Conservation (phyloP, 257 asterid species). For the Lycium barbarum region DNA sequence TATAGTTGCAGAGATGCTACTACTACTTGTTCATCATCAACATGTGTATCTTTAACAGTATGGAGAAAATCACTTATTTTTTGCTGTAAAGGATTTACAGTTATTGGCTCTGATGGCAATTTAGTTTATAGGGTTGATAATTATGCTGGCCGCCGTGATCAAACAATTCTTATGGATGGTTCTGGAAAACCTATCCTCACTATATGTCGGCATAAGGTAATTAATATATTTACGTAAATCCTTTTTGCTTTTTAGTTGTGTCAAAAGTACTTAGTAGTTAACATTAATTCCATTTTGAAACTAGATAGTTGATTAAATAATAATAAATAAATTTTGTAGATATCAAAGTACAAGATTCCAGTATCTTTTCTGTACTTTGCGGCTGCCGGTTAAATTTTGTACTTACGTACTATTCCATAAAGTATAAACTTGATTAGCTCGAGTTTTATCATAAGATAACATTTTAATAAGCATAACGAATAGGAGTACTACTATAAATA, state of each 20-base stretch:
- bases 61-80: conserved; percentile 82
- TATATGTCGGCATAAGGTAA: conserved; percentile 65
- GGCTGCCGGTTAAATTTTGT: too few species aligned
- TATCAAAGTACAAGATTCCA: too few species aligned
- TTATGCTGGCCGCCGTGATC: conserved; percentile 52
- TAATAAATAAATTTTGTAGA: too few species aligned
- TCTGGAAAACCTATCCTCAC: conserved; percentile 69
- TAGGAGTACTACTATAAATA: too few species aligned
- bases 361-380: too few species aligned
- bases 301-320: too few species aligned
- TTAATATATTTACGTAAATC: neutral
- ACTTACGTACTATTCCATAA: neutral
- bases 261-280: too few species aligned
- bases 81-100: conserved; percentile 78
- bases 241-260: too few species aligned
- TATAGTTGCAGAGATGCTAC: neutral
- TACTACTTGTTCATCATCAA: neutral
- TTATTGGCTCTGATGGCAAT: conserved; percentile 61
- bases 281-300: too few species aligned
- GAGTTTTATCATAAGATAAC: neutral
- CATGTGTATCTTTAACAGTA: conserved; percentile 59
- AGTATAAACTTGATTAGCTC: too few species aligned
- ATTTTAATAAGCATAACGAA: neutral
- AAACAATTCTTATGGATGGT: conserved; percentile 74
- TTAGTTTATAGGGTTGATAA: conserved; percentile 75